phyloP scores from a whole-genome alignment of 768 basidiomycete species.

The Boletus rubescentipes region DNA sequence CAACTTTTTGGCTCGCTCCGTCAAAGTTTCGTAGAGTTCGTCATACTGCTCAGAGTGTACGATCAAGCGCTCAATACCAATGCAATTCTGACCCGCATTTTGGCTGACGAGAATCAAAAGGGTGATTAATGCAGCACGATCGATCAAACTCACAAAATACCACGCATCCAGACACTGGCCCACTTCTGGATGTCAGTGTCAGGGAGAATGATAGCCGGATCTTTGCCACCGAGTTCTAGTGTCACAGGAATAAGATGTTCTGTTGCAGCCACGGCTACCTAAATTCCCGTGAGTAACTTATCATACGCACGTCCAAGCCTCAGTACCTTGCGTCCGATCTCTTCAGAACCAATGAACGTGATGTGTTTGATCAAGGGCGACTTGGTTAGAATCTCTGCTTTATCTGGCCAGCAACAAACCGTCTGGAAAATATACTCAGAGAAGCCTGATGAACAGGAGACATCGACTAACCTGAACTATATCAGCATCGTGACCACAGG shows the following conservation, averaged over 20 bases:
- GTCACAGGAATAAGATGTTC: conserved; percentile 88
- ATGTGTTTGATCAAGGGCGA: conserved; percentile 87
- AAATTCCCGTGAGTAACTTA: conserved; percentile 7
- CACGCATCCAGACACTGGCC: conserved; percentile 84
- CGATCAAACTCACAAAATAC: conserved; percentile 72
- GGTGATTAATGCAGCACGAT: background rate
- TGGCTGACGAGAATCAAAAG: conserved; percentile 52
- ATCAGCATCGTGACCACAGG: conserved; percentile 82
- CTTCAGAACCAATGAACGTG: conserved; percentile 88
- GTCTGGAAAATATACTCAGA: conserved; percentile 43
- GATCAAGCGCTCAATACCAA: conserved; percentile 91
- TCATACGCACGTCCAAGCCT: conserved; percentile 10
- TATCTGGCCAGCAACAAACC: conserved; percentile 85
- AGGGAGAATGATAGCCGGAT: conserved; percentile 88
- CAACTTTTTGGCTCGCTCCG: conserved; percentile 62
- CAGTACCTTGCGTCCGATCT: conserved; percentile 67
- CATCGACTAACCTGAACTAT: conserved; percentile 69
- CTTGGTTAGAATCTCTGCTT: conserved; percentile 78
- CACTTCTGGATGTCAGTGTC: conserved; percentile 80
- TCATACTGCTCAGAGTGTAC: conserved; percentile 80
- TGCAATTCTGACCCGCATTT: conserved; percentile 94
- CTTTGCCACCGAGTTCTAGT: conserved; percentile 93
- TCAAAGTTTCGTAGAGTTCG: conserved; percentile 64
- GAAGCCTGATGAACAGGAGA: background rate
- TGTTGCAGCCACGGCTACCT: conserved; percentile 84